Percentiles rank a stretch among this genome's conserved stretches.
phyloP scores from a whole-genome alignment of 1,284 basidiomycete species.

The Agroathelia rolfsii region DNA sequence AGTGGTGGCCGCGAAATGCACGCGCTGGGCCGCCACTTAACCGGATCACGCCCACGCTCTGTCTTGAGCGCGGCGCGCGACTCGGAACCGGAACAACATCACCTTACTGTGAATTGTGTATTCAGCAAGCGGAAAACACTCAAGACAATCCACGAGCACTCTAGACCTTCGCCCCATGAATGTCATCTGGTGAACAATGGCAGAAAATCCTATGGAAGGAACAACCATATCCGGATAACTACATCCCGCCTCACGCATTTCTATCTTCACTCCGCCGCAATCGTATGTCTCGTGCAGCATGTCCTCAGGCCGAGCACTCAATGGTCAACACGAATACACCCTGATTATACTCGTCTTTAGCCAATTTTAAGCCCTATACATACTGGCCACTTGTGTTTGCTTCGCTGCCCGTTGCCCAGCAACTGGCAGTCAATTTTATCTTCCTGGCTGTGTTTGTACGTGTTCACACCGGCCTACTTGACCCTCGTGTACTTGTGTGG shows the following conservation, averaged over 20 bases:
- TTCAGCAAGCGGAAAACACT: too few relatives aligned
- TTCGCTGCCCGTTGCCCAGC: slow-evolving; percentile 78
- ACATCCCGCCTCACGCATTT: slow-evolving; percentile 74
- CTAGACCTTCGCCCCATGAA: too few relatives aligned
- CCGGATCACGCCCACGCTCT: too few relatives aligned
- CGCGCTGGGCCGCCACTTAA: too few relatives aligned
- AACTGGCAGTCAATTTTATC: slow-evolving; percentile 70
- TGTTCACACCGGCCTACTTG: slow-evolving; percentile 54
- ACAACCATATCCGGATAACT: slow-evolving; percentile 76
- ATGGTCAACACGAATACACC: slow-evolving; percentile 13
- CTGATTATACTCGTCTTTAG: slow-evolving; percentile 28
- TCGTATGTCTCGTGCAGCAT: slow-evolving; percentile 46
- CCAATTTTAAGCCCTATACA: slow-evolving; percentile 66
- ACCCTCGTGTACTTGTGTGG: slow-evolving; percentile 64
- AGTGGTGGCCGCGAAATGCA: too few relatives aligned
- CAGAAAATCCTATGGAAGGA: slow-evolving; percentile 79
- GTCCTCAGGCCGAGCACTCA: slow-evolving; percentile 1
- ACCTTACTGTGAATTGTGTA: too few relatives aligned
- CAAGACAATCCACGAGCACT: too few relatives aligned
- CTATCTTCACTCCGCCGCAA: slow-evolving; percentile 71
- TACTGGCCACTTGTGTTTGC: slow-evolving; percentile 67
- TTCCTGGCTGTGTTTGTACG: slow-evolving; percentile 77
- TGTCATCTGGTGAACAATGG: too few relatives aligned
- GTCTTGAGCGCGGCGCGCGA: too few relatives aligned
- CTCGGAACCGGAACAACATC: too few relatives aligned